Percentiles rank a stretch among this genome's conserved stretches.
These are phyloP conservation scores for Paralagenidium karlingii DNA, from an alignment of 352 stramenopile genomes.

Conservation along the genomic window DNA sequence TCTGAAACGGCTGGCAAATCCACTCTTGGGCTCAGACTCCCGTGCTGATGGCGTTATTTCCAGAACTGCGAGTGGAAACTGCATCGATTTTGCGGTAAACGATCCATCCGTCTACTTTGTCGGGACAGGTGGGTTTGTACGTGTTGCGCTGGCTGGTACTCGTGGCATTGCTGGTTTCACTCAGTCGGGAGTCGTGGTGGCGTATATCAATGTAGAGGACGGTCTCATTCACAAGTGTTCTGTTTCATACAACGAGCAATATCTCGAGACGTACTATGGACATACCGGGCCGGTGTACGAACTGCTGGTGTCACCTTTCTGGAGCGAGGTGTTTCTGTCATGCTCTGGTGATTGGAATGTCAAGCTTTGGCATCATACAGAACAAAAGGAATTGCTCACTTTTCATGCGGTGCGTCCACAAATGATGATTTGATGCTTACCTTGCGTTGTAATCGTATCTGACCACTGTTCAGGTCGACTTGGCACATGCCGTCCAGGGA, in stretches of 20 bases:
- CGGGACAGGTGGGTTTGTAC: too few relatives aligned
- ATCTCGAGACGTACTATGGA: slow-evolving; percentile 82
- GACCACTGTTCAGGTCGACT: too few relatives aligned
- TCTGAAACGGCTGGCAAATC: slow-evolving; percentile 75
- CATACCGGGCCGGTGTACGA: slow-evolving; percentile 86
- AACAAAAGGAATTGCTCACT: slow-evolving; percentile 39
- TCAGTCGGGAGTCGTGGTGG: not conserved
- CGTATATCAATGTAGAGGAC: too few relatives aligned
- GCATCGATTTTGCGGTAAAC: slow-evolving; percentile 72
- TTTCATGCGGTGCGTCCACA: slow-evolving; percentile 27
- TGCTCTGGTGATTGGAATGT: slow-evolving; percentile 85
- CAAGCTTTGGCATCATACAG: slow-evolving; percentile 70
- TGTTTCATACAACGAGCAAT: slow-evolving; percentile 90
- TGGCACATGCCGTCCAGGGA: slow-evolving; percentile 67
- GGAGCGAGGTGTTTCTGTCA: slow-evolving; percentile 70
- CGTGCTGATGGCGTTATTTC: slow-evolving; percentile 80
- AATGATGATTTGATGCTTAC: slow-evolving; percentile 3
- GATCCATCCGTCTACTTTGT: slow-evolving; percentile 84
- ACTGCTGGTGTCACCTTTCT: slow-evolving; percentile 81
- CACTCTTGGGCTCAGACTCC: slow-evolving; percentile 43
- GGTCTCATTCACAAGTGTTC: slow-evolving; percentile 88
- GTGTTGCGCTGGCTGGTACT: not conserved
- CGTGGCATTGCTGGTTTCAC: too few relatives aligned
- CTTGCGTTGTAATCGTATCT: slow-evolving; percentile 5
- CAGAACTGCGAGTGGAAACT: slow-evolving; percentile 73